Evolutionary conservation across 257 asterid species (phyloP).

Genomic region (Solanum virginianum): DNA sequence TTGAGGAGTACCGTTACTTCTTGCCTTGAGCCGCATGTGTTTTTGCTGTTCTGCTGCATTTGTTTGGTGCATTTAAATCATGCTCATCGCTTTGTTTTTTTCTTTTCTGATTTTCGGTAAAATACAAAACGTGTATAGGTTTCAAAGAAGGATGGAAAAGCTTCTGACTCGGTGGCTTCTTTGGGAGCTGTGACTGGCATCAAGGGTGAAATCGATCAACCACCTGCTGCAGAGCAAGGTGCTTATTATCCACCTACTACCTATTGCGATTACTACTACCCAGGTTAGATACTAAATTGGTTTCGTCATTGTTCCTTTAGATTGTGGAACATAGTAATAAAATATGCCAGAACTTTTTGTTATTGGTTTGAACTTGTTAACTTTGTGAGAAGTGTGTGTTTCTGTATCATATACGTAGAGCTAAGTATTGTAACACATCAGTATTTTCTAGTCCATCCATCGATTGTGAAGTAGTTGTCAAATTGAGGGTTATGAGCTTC

Average conservation of each 20-base stretch:
- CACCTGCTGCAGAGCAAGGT: slow-evolving; percentile 33
- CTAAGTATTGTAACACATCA: background rate
- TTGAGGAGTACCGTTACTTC: background rate
- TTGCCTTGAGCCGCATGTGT: background rate
- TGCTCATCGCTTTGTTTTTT: background rate
- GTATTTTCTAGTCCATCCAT: background rate
- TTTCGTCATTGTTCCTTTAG: background rate
- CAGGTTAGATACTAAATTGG: slow-evolving; percentile 30
- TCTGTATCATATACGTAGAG: background rate
- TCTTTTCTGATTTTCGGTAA: background rate
- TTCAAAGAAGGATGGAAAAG: slow-evolving; percentile 23
- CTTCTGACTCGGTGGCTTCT: slow-evolving; percentile 20
- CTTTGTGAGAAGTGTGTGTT: background rate
- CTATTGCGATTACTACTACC: slow-evolving; percentile 49
- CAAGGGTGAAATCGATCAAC: slow-evolving; percentile 26
- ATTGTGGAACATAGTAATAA: background rate
- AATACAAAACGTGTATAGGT: slow-evolving; percentile 12
- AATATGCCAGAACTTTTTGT: background rate
- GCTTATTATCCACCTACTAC: slow-evolving; percentile 38
- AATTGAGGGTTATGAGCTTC: background rate
- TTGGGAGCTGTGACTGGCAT: slow-evolving; percentile 19
- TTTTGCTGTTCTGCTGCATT: background rate
- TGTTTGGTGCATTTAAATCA: background rate
- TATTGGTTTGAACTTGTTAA: background rate
- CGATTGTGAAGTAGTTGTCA: background rate